These are phyloP conservation scores for Cucumis cinereus DNA, from an alignment of 306 rosid genomes.

Conservation along the genomic window DNA sequence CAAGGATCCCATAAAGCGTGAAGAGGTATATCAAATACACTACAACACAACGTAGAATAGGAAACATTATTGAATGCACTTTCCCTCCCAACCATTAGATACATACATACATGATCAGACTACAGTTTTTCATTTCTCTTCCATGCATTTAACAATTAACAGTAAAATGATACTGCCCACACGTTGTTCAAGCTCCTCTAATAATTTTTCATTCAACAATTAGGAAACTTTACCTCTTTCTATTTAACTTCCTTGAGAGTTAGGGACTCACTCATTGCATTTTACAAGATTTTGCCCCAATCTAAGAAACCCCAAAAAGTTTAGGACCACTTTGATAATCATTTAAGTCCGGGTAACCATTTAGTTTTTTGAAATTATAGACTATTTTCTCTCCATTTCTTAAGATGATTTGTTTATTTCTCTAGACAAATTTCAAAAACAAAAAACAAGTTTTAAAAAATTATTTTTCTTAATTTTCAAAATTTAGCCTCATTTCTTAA, in stretches of 20 bases:
- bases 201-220: neutral
- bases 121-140: neutral
- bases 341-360: too few relatives aligned
- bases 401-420: too few relatives aligned
- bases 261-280: too few relatives aligned
- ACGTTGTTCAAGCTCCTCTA: neutral
- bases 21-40: conserved; percentile 25
- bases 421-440: too few relatives aligned
- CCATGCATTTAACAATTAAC: neutral
- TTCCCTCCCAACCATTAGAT: neutral
- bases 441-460: too few relatives aligned
- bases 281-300: too few relatives aligned
- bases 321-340: too few relatives aligned
- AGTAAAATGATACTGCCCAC: neutral
- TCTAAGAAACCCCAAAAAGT: too few relatives aligned
- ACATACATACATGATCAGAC: neutral
- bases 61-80: neutral
- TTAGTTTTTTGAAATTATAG: too few relatives aligned
- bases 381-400: too few relatives aligned
- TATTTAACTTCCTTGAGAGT: neutral
- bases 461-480: too few relatives aligned
- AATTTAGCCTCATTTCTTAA: too few relatives aligned
- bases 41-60: neutral
- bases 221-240: neutral
- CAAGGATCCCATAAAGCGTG: conserved; percentile 57